A percentile compares a stretch with the other conserved stretches of the same genome.
phyloP scores from a whole-genome alignment of 2,329 filamentous ascomycete species.

The Torrubiella hemipterigena region DNA sequence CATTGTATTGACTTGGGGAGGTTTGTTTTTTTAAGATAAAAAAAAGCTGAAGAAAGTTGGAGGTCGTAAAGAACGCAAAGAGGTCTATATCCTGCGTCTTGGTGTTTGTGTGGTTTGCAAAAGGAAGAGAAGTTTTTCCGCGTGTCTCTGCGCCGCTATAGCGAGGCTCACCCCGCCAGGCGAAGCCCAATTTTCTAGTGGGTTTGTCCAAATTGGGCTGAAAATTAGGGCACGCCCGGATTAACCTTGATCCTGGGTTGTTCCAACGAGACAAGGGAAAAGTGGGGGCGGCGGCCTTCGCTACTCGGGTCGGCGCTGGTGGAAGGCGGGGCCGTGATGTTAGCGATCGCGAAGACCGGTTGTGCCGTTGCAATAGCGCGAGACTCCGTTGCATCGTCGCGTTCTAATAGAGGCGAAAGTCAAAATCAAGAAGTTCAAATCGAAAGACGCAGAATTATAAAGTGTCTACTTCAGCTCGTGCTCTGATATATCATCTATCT shows the following conservation, averaged over 20 bases:
- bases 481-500: constrained; percentile 9
- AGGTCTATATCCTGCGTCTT: constrained; percentile 76
- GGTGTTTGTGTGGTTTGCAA: constrained; percentile 11
- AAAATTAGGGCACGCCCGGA: constrained; percentile 22
- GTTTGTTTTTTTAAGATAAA: constrained; percentile 12
- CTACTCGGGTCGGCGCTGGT: too few relatives aligned
- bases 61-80: constrained; percentile 37
- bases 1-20: constrained; percentile 48
- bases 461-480: background rate
- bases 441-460: background rate
- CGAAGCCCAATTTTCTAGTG: constrained; percentile 17
- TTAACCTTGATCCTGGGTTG: too few relatives aligned
- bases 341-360: too few relatives aligned
- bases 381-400: too few relatives aligned
- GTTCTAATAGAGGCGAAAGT: too few relatives aligned
- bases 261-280: too few relatives aligned
- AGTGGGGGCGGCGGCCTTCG: too few relatives aligned
- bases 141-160: constrained; percentile 2
- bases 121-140: constrained; percentile 7
- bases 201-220: constrained; percentile 11
- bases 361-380: too few relatives aligned
- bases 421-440: background rate
- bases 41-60: constrained; percentile 8
- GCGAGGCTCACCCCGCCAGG: too few relatives aligned
- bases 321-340: too few relatives aligned